Evolutionary conservation across 2,329 filamentous ascomycete genomes (phyloP), one percentile per base, ranked within the genome.

Genomic region (Diaporthe sp.): DNA sequence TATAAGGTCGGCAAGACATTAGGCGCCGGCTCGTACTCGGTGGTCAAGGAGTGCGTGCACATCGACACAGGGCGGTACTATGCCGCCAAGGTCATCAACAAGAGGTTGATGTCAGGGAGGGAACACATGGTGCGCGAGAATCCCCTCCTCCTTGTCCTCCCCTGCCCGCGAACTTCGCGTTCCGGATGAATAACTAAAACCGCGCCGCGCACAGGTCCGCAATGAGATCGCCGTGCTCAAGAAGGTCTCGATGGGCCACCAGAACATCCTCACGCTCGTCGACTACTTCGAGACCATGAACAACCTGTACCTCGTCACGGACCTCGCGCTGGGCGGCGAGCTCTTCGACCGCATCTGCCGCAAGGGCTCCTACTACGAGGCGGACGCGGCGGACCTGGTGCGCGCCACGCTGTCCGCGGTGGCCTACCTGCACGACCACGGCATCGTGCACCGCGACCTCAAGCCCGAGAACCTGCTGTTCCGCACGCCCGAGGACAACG

Each of bases 261-360:
- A 97, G 84, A 99, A 99, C 82, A 98, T 99, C 82, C 87, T 99
- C 76, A 99, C 97, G 1, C 89, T 99, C 75, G 97, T 98, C 80
- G 97, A 99, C 87, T 99, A 98, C 85, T 99, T 99, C 82, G 97
- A 99, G 87, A 99, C 97, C 9, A 97, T 98, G 94, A 98, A 99
- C 87, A 99, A 99, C 85, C 90, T 99, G 78, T 99, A 99, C 84
- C 92, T 99, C 50, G 97, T 99, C 69, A 98, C 97, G 57, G 97
- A 99, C 82, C 93, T 99, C 42, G 97, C 97, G 25, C 92, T 98
- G 25, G 97, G 97, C 77, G 97, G 97, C 79, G 97, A 99, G 84
- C 91, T 99, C 22, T 99, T 99, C 83, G 97, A 99, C 84, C 95
- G 97, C 79, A 99, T 99, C 84, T 99, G 97, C 85, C 94, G 97